phyloP scores from a whole-genome alignment of 495 filamentous ascomycete genomes.

The Patellaria atrata region DNA sequence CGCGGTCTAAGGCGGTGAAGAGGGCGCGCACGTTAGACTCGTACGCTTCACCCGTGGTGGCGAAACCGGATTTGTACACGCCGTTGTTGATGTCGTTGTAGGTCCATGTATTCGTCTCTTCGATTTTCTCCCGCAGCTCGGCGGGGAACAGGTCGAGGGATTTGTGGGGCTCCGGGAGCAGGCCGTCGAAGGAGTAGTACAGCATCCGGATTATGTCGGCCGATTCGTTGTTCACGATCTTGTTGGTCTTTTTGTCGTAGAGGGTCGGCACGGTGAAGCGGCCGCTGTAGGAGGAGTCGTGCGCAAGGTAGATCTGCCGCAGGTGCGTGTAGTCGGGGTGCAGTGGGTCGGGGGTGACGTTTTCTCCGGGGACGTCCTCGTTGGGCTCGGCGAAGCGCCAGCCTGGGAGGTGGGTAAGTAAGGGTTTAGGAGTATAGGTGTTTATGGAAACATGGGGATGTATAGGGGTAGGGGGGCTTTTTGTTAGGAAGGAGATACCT shows the following conservation, averaged over 20 bases:
- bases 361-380: conserved; percentile 34
- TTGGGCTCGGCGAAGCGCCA: conserved; percentile 30
- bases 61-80: conserved; percentile 65
- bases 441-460: too few species aligned
- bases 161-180: conserved; percentile 45
- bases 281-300: conserved; percentile 53
- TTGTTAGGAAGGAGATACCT: conserved; percentile 29
- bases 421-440: not conserved
- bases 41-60: conserved; percentile 65
- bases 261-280: conserved; percentile 69
- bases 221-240: conserved; percentile 75
- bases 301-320: conserved; percentile 57
- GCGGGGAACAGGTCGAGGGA: conserved; percentile 50
- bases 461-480: too few species aligned
- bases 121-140: conserved; percentile 46
- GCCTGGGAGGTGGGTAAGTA: conserved; percentile 9
- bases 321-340: conserved; percentile 45
- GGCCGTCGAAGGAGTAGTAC: conserved; percentile 58
- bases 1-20: conserved; percentile 55
- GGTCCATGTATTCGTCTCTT: conserved; percentile 65
- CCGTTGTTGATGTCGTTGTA: conserved; percentile 80
- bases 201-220: conserved; percentile 73
- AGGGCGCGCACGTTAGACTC: conserved; percentile 49
- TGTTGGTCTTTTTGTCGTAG: conserved; percentile 57
- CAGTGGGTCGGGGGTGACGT: conserved; percentile 45